Evolutionary conservation across 2,329 filamentous ascomycete genomes (phyloP).

Genomic region (Fusarium mexicanum): DNA sequence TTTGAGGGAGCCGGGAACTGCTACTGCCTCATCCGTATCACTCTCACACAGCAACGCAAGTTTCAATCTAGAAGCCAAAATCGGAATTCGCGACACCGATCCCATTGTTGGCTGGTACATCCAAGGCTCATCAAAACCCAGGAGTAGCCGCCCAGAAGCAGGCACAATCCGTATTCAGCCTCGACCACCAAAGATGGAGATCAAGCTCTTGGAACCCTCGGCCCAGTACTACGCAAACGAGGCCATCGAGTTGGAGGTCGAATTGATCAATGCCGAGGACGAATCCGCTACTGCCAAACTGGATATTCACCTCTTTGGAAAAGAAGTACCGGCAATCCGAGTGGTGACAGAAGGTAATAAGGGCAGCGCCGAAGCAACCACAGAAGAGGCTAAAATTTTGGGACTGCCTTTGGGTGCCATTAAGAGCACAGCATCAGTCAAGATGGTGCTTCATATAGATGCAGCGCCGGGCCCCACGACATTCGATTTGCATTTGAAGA

Average conservation of each 20-base stretch:
- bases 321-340: slow-evolving; percentile 58
- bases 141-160: slow-evolving; percentile 59
- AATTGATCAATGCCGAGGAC: slow-evolving; percentile 84
- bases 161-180: slow-evolving; percentile 78
- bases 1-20: slow-evolving; percentile 84
- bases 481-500: slow-evolving; percentile 76
- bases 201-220: slow-evolving; percentile 69
- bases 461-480: slow-evolving; percentile 61
- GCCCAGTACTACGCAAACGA: slow-evolving; percentile 90
- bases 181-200: slow-evolving; percentile 89
- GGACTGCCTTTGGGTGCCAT: slow-evolving; percentile 60
- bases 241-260: slow-evolving; percentile 71
- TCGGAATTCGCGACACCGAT: slow-evolving; percentile 60
- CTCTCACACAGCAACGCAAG: slow-evolving; percentile 70
- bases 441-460: slow-evolving; percentile 59
- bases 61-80: slow-evolving; percentile 74
- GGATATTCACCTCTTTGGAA: slow-evolving; percentile 73
- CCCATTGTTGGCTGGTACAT: slow-evolving; percentile 62
- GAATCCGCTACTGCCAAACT: slow-evolving; percentile 78
- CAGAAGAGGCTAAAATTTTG: slow-evolving; percentile 56
- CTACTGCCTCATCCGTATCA: slow-evolving; percentile 70
- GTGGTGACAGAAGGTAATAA: slow-evolving; percentile 51
- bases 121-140: slow-evolving; percentile 54
- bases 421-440: slow-evolving; percentile 54
- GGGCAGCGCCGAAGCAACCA: slow-evolving; percentile 46